Evolutionary conservation across 257 asterid genomes (phyloP), one percentile per base, ranked within the genome.

Genomic region (Linderniella brevidens): DNA sequence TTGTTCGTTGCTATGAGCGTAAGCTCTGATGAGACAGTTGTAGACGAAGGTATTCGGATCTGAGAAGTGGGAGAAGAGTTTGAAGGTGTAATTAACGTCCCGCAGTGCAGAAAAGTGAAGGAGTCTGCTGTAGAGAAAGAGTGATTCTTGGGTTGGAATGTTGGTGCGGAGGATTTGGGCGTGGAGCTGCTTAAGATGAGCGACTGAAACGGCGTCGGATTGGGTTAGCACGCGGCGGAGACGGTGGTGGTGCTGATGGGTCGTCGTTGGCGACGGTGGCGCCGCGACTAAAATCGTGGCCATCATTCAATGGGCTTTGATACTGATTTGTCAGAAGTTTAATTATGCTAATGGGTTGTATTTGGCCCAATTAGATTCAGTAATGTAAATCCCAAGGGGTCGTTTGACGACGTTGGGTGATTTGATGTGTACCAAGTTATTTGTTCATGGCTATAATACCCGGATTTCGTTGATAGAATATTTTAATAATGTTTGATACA

Each of bases 111-210:
- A 69, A 42, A 63, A 62, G 50, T 73, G 81, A 58, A 76, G 53
- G 15, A 82, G 54, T 56, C 79, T 69, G 42, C 68, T 64, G 68
- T 62, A 65, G 41, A 76, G 70, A 58, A 54, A 69, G 45, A 58
- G 59, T 36, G 68, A 47, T 37, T 65, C 68, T 10, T 58, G 29
- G 54, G 70, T 67, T 0, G 65, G 41, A 9, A 71, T 59, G 38
- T 55, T 14, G 44, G 68, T 53, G 18, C 92, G 93, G 48, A 80
- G 71, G 54, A 73, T 55, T 46, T 72, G 68, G 11, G 83, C 82
- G 13, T 80, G 93, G 51, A 78, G 65, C 72, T 76, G 85, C 58
- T 80, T 78, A 71, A 78, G 72, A 14, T 74, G 70, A 49, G 80
- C 68, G 37, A 81, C 45, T 55, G 80, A 58, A 13, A 81, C 40